phyloP scores from a whole-genome alignment of 805 yeast genomes.

The Pichia californica region DNA sequence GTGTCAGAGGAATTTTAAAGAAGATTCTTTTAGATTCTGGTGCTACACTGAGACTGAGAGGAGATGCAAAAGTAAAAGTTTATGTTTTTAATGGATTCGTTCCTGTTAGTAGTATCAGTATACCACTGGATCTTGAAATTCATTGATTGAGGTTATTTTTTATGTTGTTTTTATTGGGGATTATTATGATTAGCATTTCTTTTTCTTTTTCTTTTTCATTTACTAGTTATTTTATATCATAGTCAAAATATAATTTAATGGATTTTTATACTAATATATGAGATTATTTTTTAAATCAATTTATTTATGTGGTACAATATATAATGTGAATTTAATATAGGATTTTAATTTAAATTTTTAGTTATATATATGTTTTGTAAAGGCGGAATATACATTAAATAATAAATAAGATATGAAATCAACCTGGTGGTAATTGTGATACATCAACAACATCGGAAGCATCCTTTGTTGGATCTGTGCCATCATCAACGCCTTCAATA shows the following conservation, averaged over 20 bases:
- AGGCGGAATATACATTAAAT: too few species aligned
- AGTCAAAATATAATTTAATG: too few species aligned
- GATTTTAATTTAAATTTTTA: neutral
- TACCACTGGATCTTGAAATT: constrained; percentile 29
- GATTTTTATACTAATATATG: too few species aligned
- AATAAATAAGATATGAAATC: constrained; percentile 13
- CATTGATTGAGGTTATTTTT: constrained; percentile 8
- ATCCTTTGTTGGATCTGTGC: constrained; percentile 41
- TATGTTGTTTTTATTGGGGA: neutral
- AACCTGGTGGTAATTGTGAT: constrained; percentile 94
- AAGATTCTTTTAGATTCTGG: constrained; percentile 27
- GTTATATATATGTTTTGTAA: neutral
- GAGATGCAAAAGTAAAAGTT: constrained; percentile 29
- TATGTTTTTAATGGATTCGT: constrained; percentile 29
- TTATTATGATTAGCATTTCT: neutral
- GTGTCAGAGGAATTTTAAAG: constrained; percentile 30
- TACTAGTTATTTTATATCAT: too few species aligned
- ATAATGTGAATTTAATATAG: too few species aligned
- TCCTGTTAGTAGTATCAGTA: constrained; percentile 26
- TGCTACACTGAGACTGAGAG: constrained; percentile 27
- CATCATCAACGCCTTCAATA: constrained; percentile 50
- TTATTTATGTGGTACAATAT: too few species aligned
- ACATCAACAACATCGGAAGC: constrained; percentile 76
- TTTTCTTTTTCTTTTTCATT: neutral
- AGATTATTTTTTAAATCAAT: too few species aligned